Evolutionary conservation across 495 filamentous ascomycete species (phyloP).

Genomic region (Bacidia rubella): DNA sequence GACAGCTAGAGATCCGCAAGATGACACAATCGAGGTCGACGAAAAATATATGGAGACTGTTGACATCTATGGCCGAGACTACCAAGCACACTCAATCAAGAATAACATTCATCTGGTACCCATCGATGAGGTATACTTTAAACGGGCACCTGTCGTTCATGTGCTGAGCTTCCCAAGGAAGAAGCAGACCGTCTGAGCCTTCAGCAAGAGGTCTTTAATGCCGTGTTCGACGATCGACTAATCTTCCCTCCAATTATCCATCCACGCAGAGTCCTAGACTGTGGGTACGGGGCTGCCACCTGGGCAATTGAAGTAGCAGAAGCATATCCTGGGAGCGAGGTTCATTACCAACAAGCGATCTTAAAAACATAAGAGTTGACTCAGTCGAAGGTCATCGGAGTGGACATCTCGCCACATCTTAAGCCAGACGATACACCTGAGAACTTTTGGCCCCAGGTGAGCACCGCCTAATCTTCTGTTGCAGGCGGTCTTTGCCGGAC

Average conservation of each 20-base stretch:
- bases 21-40: constrained; percentile 42
- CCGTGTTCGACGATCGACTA: constrained; percentile 59
- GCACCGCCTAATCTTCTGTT: constrained; percentile 9
- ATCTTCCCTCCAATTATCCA: constrained; percentile 63
- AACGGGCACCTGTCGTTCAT: background rate
- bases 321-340: constrained; percentile 59
- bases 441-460: constrained; percentile 58
- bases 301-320: constrained; percentile 51
- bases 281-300: constrained; percentile 55
- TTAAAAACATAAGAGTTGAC: background rate
- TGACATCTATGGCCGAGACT: constrained; percentile 52
- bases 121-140: constrained; percentile 60
- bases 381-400: constrained; percentile 53
- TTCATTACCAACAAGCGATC: constrained; percentile 31
- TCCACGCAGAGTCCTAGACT: constrained; percentile 59
- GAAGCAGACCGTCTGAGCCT: constrained; percentile 64
- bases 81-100: constrained; percentile 61
- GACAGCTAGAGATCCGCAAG: constrained; percentile 32
- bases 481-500: too few relatives aligned
- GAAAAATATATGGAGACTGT: constrained; percentile 47
- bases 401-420: constrained; percentile 69
- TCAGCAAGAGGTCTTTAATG: constrained; percentile 57
- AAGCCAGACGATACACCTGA: constrained; percentile 52
- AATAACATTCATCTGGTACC: constrained; percentile 65
- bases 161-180: constrained; percentile 36